These are phyloP conservation scores for Xerocomus potaroensis DNA, from an alignment of 768 basidiomycete species.

Conservation along the genomic window DNA sequence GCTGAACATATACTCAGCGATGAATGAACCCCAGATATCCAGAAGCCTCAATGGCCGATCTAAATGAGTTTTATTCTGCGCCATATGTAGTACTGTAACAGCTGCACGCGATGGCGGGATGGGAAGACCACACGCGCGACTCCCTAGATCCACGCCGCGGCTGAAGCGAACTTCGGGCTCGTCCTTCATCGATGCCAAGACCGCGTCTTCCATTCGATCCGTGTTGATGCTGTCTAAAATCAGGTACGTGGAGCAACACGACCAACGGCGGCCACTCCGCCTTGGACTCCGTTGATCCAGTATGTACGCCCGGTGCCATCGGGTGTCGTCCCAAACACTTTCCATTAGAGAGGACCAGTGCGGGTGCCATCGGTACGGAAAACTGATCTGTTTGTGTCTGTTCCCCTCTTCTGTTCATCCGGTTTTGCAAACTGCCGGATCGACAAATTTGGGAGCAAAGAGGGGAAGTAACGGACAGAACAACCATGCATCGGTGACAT, in stretches of 20 bases:
- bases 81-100: neutral
- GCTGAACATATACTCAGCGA: constrained; percentile 1
- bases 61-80: neutral
- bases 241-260: too few relatives aligned
- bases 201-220: neutral
- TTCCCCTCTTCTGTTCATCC: neutral
- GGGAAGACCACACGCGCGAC: neutral
- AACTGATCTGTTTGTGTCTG: too few relatives aligned
- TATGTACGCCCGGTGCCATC: too few relatives aligned
- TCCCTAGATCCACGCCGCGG: neutral
- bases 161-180: constrained; percentile 9
- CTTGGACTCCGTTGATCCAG: neutral
- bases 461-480: too few relatives aligned
- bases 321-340: neutral
- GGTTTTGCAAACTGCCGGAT: neutral
- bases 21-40: constrained; percentile 9
- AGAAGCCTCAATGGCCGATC: constrained; percentile 5
- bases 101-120: neutral
- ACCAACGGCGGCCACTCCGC: neutral
- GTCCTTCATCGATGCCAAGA: neutral
- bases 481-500: too few relatives aligned
- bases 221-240: too few relatives aligned
- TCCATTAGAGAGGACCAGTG: too few relatives aligned
- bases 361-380: too few relatives aligned
- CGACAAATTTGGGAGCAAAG: too few relatives aligned